Evolutionary conservation across 305 asterid genomes (phyloP), one percentile per base, ranked within the genome.

Genomic region (Fraxinus latifolia): DNA sequence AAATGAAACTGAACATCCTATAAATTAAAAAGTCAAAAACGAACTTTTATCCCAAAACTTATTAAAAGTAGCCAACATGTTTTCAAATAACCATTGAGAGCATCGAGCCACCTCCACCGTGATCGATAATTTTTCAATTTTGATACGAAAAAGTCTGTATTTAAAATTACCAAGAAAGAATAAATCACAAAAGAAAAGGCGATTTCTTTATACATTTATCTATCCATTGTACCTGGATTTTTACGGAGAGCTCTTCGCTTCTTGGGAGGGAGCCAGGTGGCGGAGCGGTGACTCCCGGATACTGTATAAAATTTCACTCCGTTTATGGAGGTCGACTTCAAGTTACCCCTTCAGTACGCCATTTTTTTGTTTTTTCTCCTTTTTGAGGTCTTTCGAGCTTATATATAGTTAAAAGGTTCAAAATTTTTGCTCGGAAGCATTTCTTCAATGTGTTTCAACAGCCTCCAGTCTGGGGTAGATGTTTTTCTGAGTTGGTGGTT

Each of bases 301-400:
- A 95, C 91, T 0, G 97, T 72, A 77, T 95, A 94, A 93, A 91
- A 84, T 87, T 95, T 95, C 11, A 93, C 97, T 78, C 99, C 98
- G 80, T 29, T 29, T 29, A 29, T 29, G 32, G 32, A 29, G 32
- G 32, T 29, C 32, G 32, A 29, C 32, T 29, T 29, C 32, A 29
- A 29, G 32, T 29, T 29, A 29, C 32, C 32, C 32, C 32, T 2
- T 29, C 3, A 2, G 32, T 2, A 29, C 32, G 32, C 32, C 32
- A 29, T 29, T 27, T 27, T 27, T 27, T 27, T 29, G 29, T 27
- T 27, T 27, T 27, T 27, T 27, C 27, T 95, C 93, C 31, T 21
- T 21, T 47, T 37, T 75, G 36, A 82, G 79, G 50, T 76, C 78
- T 27, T 81, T 79, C 71, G 76, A 77, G 71, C 81, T 78, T 82